phyloP scores from a whole-genome alignment of 148 eudicot species.

The Pharnaceum exiguum region DNA sequence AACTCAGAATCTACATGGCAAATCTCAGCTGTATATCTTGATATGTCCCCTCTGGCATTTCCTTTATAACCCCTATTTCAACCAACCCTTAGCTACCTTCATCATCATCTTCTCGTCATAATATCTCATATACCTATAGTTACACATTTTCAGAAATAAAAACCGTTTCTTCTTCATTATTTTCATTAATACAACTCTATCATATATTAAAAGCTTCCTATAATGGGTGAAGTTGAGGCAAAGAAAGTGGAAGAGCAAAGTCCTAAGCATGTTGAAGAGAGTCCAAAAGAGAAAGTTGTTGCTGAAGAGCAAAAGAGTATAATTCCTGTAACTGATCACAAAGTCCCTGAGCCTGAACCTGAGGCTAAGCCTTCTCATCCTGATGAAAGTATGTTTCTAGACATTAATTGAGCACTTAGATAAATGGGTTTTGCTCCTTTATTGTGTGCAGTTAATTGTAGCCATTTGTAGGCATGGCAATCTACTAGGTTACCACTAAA shows the following conservation, averaged over 20 bases:
- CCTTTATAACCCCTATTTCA: constrained; percentile 15
- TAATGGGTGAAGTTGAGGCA: constrained; percentile 26
- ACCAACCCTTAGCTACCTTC: constrained; percentile 19
- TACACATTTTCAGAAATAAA: not conserved
- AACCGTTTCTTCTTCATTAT: not conserved
- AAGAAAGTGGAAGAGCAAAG: constrained; percentile 18
- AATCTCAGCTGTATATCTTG: constrained; percentile 22
- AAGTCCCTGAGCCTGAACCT: not conserved
- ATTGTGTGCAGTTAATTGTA: not conserved
- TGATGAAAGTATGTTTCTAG: constrained; percentile 17
- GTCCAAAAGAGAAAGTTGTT: constrained; percentile 11
- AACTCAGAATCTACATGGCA: no score
- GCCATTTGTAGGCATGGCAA: not conserved
- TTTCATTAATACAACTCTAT: not conserved
- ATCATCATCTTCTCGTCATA: constrained; percentile 3
- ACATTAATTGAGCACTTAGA: not conserved
- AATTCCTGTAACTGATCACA: constrained; percentile 23
- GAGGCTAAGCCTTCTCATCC: constrained; percentile 9
- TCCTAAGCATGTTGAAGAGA: constrained; percentile 3
- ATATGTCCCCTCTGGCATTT: constrained; percentile 20
- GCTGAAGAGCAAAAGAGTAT: constrained; percentile 21
- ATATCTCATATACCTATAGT: not conserved
- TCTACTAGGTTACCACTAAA: no score
- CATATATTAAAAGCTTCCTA: not conserved
- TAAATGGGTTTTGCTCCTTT: not conserved